Base-by-base conservation (phyloP, 2,329 filamentous ascomycete species). In the Colletotrichum scovillei region DNA sequence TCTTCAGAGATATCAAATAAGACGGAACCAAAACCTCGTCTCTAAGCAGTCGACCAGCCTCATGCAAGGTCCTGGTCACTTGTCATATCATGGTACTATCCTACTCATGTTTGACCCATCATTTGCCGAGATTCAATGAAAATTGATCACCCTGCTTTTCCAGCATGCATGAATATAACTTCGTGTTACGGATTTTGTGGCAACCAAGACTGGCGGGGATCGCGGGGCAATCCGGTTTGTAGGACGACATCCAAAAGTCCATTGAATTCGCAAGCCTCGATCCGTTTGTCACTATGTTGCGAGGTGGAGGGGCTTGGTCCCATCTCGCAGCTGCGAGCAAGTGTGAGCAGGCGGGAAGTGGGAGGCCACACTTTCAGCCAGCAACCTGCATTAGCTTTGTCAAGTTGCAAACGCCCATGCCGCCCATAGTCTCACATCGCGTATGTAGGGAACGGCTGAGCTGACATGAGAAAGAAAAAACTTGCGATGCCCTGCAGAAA, bases 21-120 rank as follows among this genome's bases (percentile, higher is more conserved):
- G 46, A 38, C 35, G 57, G 28, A 68, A 68, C 55, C 26, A 66
- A 55, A 28, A n/a, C 24, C 58, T 49, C 60, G 55, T 26, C 46
- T 49, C 19, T 46, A 38, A 12, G 42, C 66, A 28, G n/a, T 59
- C 46, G 16, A 16, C 68, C 49, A 55, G 67, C 46, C 24, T 55
- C 60, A 62, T 73, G 67, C 70, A 70, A 70, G 66, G 60, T 70
- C 63, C 55, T 67, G 53, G 60, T 65, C 67, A 73, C 66, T 70
- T 73, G 70, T 70, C 70, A 73, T 42, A 59, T 60, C 55, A 19
- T 42, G 24, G 32, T 35, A 55, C 26, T n/a, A 42, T 38, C 63
- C 32, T 53, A 70, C 59, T 28, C 67, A 22, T 26, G 14, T 32
- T 30, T 14, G 19, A 22, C 52, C 16, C 24, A 56, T 56, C 11